A percentile compares a stretch with the other conserved stretches of the same genome.
phyloP scores from a whole-genome alignment of 768 basidiomycete species.

The Strobilomyces dryophilus region DNA sequence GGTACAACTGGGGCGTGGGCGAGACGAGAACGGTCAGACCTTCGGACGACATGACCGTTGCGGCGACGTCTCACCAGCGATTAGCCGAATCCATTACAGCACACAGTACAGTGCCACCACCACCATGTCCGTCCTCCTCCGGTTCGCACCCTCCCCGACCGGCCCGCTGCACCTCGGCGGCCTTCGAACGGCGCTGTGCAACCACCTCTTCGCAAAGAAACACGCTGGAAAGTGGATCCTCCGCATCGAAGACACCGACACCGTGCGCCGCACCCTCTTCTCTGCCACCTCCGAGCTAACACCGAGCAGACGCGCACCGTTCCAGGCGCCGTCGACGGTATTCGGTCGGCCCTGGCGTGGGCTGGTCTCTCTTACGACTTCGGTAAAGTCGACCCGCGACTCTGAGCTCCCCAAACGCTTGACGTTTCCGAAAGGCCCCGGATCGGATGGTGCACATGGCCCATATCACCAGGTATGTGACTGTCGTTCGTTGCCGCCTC shows the following conservation, averaged over 20 bases:
- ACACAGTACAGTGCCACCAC: not conserved
- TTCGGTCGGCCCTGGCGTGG: constrained; percentile 78
- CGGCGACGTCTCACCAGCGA: not conserved
- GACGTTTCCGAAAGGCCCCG: constrained; percentile 56
- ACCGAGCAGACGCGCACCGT: constrained; percentile 66
- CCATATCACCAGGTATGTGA: constrained; percentile 79
- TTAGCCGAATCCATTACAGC: too few species aligned
- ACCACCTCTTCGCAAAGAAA: constrained; percentile 80
- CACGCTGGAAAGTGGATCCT: constrained; percentile 73
- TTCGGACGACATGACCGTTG: constrained; percentile 26
- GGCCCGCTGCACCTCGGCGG: constrained; percentile 94
- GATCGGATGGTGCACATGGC: constrained; percentile 64
- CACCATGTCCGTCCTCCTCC: constrained; percentile 55
- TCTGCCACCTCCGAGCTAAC: not conserved
- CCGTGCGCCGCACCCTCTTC: constrained; percentile 46
- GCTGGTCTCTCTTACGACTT: constrained; percentile 89
- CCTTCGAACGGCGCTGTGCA: constrained; percentile 90
- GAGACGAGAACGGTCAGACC: constrained; percentile 31
- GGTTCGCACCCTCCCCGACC: constrained; percentile 97
- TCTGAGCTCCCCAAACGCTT: not conserved
- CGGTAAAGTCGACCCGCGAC: constrained; percentile 45
- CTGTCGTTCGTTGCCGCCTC: not conserved
- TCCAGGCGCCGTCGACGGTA: constrained; percentile 79
- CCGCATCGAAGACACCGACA: constrained; percentile 88
- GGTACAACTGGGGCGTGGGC: constrained; percentile 23